These are phyloP conservation scores for Mucor velutinosus DNA, from an alignment of 371 early-diverging fungal species.

Conservation along the genomic window DNA sequence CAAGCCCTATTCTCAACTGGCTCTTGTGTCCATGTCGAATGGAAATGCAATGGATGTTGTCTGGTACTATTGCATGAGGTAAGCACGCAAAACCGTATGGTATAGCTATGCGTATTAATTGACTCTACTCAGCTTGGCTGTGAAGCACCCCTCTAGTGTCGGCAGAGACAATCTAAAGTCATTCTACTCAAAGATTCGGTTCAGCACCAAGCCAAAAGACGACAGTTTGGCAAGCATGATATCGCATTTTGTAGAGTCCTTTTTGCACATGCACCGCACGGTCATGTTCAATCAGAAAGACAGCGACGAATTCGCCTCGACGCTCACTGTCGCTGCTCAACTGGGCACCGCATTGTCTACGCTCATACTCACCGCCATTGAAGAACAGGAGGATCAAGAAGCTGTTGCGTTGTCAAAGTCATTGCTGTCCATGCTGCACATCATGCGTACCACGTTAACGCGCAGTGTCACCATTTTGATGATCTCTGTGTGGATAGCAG, in stretches of 20 bases:
- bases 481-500: conserved; percentile 46
- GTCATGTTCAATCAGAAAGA: conserved; percentile 39
- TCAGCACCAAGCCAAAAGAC: conserved; percentile 13
- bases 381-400: conserved; percentile 2
- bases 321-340: conserved; percentile 8
- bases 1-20: conserved; percentile 54
- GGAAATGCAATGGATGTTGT: conserved; percentile 55
- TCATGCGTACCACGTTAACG: conserved; percentile 40
- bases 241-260: conserved; percentile 40
- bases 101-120: not conserved
- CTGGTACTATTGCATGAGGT: conserved; percentile 58
- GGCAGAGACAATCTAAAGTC: conserved; percentile 48
- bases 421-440: conserved; percentile 25
- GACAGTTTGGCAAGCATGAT: conserved; percentile 11
- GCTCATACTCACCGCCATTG: not conserved
- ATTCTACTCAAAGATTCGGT: conserved; percentile 46
- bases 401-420: not conserved
- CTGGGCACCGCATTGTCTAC: conserved; percentile 12
- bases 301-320: conserved; percentile 7
- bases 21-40: conserved; percentile 43
- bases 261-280: conserved; percentile 43
- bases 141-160: conserved; percentile 43
- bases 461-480: conserved; percentile 39
- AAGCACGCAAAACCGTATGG: not conserved
- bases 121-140: conserved; percentile 33